These are phyloP conservation scores for Ophiosphaerella korrae DNA, from an alignment of 2,329 filamentous ascomycete genomes.

Conservation along the genomic window DNA sequence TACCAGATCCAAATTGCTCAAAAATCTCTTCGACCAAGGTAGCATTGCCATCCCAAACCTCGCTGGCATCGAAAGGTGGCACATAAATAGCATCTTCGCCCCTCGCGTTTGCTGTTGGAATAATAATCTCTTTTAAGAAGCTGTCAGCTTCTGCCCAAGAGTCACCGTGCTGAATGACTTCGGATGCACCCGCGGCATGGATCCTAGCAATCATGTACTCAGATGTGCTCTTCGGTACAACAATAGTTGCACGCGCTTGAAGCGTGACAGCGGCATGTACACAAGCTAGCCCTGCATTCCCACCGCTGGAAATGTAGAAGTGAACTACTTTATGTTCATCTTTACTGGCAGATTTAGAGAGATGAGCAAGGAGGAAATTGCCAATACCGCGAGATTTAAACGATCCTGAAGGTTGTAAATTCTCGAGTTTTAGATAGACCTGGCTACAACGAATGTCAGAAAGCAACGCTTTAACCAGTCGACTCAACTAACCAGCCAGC, in stretches of 20 bases:
- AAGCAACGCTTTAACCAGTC: constrained; percentile 1
- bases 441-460: constrained; percentile 52
- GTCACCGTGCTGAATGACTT: constrained; percentile 69
- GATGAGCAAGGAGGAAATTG: constrained; percentile 63
- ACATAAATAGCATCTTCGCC: constrained; percentile 58
- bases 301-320: constrained; percentile 79
- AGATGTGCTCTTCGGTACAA: constrained; percentile 68
- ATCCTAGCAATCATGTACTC: constrained; percentile 72
- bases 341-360: constrained; percentile 27
- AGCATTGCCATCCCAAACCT: constrained; percentile 67
- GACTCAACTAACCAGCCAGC: constrained; percentile 64
- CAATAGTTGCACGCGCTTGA: constrained; percentile 69
- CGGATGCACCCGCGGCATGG: constrained; percentile 63
- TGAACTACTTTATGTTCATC: constrained; percentile 50
- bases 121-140: constrained; percentile 63
- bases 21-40: constrained; percentile 59
- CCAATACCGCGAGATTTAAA: constrained; percentile 81
- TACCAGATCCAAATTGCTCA: constrained; percentile 34
- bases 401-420: constrained; percentile 77
- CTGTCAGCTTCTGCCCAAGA: constrained; percentile 71
- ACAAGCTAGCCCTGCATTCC: constrained; percentile 81
- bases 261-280: constrained; percentile 70
- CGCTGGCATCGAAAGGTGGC: constrained; percentile 68
- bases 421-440: constrained; percentile 81
- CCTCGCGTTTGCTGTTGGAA: constrained; percentile 37